Base-by-base conservation (phyloP, 768 basidiomycete genomes). In the Chalciporus chontae region DNA sequence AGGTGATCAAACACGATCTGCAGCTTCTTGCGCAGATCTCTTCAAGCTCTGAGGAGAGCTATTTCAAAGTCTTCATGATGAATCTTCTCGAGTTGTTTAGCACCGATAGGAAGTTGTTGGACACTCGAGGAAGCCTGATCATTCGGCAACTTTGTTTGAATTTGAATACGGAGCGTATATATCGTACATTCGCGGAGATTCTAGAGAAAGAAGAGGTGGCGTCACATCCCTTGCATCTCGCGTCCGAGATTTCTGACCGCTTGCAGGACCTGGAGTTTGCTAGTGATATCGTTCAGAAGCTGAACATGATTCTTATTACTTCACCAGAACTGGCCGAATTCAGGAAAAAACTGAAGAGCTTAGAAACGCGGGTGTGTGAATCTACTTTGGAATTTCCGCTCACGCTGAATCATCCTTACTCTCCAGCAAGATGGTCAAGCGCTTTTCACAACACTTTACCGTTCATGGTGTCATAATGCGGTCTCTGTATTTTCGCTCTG, bases 391-490 rank as follows among this genome's bases (percentile, higher is more conserved):
- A 37, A 15, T 11, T 5, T 24, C 44, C 37, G 17, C 48, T 37
- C 13, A 19, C 10, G n/a, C 43, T 56, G 36, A 63, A 32, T 19
- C 0, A 5, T 15, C 3, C 8, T 29, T 15, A 6, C 26, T 40
- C 37, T 40, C 21, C 29, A 86, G 83, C 85, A 95, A 89, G 96
- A 99, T 57, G 94, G 95, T 3, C 96, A 98, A 71, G 90, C 90
- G 14, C 68, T 99, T 18, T 99, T 98, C 66, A 90, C 89, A 10
- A 90, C 88, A 0, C 73, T 99, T 3, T 99, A 99, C 61, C 80
- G 92, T 17, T 98, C 94, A 17, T 99, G 96, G 96, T 98, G 94
- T 65, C 96, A 99, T 60, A 97, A 97, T 62, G 90, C 95, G 1
- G 94, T 98, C 38, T 87, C 96, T 0, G 93, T 93, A 1, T 96